Evolutionary conservation across 169 alveolate species (phyloP), one percentile per base, ranked within the genome.

Genomic region (Theileria equi): DNA sequence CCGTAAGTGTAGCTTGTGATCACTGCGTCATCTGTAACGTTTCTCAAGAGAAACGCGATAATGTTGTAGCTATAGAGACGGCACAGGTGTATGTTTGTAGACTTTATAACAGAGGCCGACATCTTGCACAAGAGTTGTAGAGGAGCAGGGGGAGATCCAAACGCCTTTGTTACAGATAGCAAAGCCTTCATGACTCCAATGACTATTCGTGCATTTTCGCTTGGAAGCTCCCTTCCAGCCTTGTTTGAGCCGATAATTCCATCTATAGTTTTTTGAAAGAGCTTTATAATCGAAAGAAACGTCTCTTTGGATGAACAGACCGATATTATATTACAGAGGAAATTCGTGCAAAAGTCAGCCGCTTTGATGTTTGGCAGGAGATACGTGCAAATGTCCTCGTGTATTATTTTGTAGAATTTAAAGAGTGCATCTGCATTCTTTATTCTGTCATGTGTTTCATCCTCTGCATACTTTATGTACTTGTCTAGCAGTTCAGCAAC

Each of bases 101-200:
- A 13, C 21, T 38, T 62, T 13, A 73, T 53, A 26, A 73, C 78
- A 5, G 21, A 32, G 17, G 50, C 28, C 4, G 79, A 54, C 6
- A 73, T 45, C 16, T 29, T 13, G 52, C 78, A 63, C 19, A 73
- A 41, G 32, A 21, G 61, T 17, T 28, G 47, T 3, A 47, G 40
- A 3, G 83, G 83, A 7, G 78, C 78, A 0, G 83, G 68, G 17
- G 83, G 83, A 21, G 83, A 32, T 23, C 78, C 76, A 32, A 63
- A 73, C 1, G 83, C 54, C 54, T 59, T 73, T 26, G 83, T 63
- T 44, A 73, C 21, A 5, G 49, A 47, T 19, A 64, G 28, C 35
- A 73, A 54, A 6, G 50, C 16, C 70, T 64, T 73, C 83, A 73
- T 73, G 16, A 73, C 28, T 7, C 74, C 74, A 21, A 73, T 73